A percentile compares a stretch with the other conserved stretches of the same genome.
Conservation (phyloP, 805 yeast genomes). For the Yamadazyma phyllophila region DNA sequence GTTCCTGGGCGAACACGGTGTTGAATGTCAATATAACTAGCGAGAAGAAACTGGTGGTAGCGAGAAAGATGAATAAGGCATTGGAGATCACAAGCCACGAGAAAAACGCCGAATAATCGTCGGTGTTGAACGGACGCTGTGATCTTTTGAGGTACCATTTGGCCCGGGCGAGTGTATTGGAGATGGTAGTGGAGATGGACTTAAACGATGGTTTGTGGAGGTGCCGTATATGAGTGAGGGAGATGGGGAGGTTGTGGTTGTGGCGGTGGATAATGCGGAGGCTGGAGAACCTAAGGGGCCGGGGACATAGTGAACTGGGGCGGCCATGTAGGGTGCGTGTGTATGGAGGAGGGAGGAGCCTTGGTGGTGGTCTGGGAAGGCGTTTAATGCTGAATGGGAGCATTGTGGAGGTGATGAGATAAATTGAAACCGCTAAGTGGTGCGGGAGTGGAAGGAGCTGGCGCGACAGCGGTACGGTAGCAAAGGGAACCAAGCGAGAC, state of each 20-base stretch:
- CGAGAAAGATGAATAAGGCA: slow-evolving; percentile 70
- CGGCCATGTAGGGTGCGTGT: no score
- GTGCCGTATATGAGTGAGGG: background rate
- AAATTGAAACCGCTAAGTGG: no score
- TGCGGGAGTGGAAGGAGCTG: no score
- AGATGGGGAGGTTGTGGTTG: background rate
- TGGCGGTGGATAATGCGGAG: no score
- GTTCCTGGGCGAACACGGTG: slow-evolving; percentile 85
- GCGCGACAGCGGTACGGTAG: no score
- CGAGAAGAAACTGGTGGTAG: slow-evolving; percentile 91
- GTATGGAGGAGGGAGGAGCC: no score
- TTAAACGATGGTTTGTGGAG: background rate
- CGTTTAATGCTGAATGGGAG: no score
- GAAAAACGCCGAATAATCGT: slow-evolving; percentile 84
- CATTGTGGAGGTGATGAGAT: no score
- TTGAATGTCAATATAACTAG: slow-evolving; percentile 72
- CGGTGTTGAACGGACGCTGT: slow-evolving; percentile 84
- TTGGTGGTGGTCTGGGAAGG: no score
- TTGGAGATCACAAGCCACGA: slow-evolving; percentile 93
- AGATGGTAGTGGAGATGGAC: background rate
- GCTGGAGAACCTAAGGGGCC: no score
- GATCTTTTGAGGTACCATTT: slow-evolving; percentile 78
- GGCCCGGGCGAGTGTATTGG: slow-evolving; percentile 1
- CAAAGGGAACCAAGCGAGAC: no score
- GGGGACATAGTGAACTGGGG: no score